Evolutionary conservation across 305 asterid genomes (phyloP).

Genomic region (Andrographis paniculata): DNA sequence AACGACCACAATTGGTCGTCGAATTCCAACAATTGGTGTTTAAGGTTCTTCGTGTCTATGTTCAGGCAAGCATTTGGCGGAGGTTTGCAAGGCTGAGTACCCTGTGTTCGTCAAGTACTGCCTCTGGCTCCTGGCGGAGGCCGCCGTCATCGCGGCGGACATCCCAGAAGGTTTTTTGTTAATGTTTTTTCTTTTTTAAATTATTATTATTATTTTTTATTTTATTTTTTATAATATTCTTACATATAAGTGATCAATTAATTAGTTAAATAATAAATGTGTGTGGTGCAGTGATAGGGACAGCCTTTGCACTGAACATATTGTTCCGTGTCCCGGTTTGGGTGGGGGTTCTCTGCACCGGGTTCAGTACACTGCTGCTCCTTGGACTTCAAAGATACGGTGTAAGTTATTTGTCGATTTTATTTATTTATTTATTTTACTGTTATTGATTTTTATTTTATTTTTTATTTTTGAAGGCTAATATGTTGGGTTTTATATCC

Average conservation of each 20-base stretch:
- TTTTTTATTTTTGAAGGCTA: too few relatives aligned
- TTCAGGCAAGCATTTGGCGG: slow-evolving; percentile 81
- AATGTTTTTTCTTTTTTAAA: not conserved
- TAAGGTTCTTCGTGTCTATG: too few relatives aligned
- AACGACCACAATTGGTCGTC: too few relatives aligned
- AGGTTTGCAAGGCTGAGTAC: slow-evolving; percentile 76
- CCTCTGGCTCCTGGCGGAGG: slow-evolving; percentile 77
- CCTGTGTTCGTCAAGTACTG: slow-evolving; percentile 60
- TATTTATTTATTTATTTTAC: too few relatives aligned
- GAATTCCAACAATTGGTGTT: too few relatives aligned
- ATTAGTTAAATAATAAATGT: not conserved
- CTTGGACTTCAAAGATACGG: slow-evolving; percentile 83
- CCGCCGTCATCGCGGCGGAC: slow-evolving; percentile 93
- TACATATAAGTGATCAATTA: too few relatives aligned
- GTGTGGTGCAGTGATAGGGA: slow-evolving; percentile 59
- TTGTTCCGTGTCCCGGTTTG: slow-evolving; percentile 70
- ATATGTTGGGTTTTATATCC: too few relatives aligned
- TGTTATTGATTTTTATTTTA: too few relatives aligned
- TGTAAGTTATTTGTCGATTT: slow-evolving; percentile 26
- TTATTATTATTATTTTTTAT: too few relatives aligned
- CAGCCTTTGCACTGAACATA: slow-evolving; percentile 83
- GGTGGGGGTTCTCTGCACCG: slow-evolving; percentile 87
- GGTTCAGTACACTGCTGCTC: slow-evolving; percentile 75
- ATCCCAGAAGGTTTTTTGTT: slow-evolving; percentile 80
- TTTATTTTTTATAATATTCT: too few relatives aligned